phyloP scores from a whole-genome alignment of 768 basidiomycete genomes.

The Serendipita vermifera region DNA sequence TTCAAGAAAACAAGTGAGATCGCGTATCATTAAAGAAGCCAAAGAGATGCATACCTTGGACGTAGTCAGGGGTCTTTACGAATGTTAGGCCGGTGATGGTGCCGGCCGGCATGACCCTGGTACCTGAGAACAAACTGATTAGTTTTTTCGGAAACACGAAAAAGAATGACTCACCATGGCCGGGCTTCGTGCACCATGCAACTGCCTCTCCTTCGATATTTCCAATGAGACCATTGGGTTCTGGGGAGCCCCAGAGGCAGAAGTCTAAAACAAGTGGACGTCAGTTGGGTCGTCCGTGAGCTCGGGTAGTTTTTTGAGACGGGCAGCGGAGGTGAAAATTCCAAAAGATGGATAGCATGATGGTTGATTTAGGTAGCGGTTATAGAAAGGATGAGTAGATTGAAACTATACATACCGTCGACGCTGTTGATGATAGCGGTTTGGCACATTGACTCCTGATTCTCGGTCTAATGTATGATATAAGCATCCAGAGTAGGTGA shows the following conservation, averaged over 20 bases:
- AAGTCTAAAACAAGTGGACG: too few relatives aligned
- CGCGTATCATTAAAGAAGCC: slow-evolving; percentile 16
- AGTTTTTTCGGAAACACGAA: slow-evolving; percentile 5
- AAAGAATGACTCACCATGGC: slow-evolving; percentile 7
- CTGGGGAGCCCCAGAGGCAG: slow-evolving; percentile 5
- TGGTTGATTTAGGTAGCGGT: background rate
- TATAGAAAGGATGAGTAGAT: background rate
- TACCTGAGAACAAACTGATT: slow-evolving; percentile 9
- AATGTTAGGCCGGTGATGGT: slow-evolving; percentile 53
- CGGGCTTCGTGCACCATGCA: slow-evolving; percentile 7
- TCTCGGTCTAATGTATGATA: background rate
- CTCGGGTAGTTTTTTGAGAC: background rate
- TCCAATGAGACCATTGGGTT: background rate
- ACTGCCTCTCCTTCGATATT: slow-evolving; percentile 5
- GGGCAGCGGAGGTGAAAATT: background rate
- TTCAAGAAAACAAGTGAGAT: background rate
- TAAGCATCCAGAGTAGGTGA: too few relatives aligned
- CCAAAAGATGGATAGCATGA: background rate
- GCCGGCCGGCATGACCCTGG: slow-evolving; percentile 20
- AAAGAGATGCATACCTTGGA: slow-evolving; percentile 14
- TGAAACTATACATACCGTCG: background rate
- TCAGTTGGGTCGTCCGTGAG: too few relatives aligned
- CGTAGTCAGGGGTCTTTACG: slow-evolving; percentile 36
- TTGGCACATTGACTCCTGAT: slow-evolving; percentile 8
- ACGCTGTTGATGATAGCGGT: slow-evolving; percentile 11